Evolutionary conservation across 768 basidiomycete species (phyloP), one percentile per base, ranked within the genome.

Genomic region (Lanmaoa rubissima): DNA sequence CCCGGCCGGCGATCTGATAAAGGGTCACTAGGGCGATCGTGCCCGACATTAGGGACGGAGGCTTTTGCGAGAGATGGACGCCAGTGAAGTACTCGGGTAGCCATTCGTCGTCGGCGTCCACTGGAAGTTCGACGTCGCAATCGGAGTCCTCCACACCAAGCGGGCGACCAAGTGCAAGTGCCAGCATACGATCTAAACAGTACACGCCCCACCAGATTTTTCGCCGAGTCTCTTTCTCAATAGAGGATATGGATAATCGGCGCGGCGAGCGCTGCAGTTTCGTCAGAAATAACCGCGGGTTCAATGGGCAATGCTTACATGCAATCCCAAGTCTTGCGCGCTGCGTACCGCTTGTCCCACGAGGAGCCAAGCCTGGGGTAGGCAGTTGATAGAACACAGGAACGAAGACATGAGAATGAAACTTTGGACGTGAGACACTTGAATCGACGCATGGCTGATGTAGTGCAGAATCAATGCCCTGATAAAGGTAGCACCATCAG

Each of bases 161-260:
- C 3, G 94, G 94, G 11, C 94, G 82, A 46, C 94, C 94, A 14
- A 96, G 79, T 14, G 92, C 87, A 51, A 95, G 83, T 24, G 94
- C 94, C 19, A 96, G 86, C 90, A 94, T 94, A 48, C 92, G 86
- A 71, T 91, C 94, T 48, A 96, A 77, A 26, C 86, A 86, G 66
- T 96, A 96, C 28, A 94, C 90, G 42, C 89, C 86, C 92, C 94
- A 95, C 94, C 94, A 95, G 49, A 94, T 87, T 74, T 94, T 93
- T 59, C 88, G 79, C 32, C 92, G 84, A 0, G 91, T 90, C 73
- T 95, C 92, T 72, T 93, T 95, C 71, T 95, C 91, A 40, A 90
- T 82, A 38, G 86, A 76, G 19, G 84, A 75, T 36, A 94, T 77
- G 17, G 78, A 67, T 45, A 94, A 79, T 44, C 90, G 83, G 49